phyloP scores from a whole-genome alignment of 805 yeast genomes.

The Candida nitratophila region DNA sequence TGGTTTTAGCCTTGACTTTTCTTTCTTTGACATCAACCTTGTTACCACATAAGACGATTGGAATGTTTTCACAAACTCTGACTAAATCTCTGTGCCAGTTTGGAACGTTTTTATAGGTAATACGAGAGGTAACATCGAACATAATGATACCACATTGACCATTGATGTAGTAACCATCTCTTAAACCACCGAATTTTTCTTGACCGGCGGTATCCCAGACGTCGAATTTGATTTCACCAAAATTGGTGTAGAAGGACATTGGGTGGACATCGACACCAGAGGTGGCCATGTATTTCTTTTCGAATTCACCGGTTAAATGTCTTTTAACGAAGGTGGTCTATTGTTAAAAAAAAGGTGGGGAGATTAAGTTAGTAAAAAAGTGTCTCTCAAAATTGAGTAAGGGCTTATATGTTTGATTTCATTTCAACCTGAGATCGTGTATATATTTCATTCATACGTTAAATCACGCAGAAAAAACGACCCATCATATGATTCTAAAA shows the following conservation, averaged over 20 bases:
- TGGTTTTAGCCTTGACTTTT: constrained; percentile 99
- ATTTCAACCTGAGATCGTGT: too few species aligned
- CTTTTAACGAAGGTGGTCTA: constrained; percentile 98
- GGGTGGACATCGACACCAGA: constrained; percentile 99
- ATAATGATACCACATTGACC: constrained; percentile 99
- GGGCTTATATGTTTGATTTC: too few species aligned
- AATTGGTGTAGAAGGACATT: constrained; percentile 95
- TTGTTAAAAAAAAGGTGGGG: background rate
- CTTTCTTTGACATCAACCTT: constrained; percentile 99
- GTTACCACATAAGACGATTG: constrained; percentile 98
- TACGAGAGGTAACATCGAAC: constrained; percentile 99
- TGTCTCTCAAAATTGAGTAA: too few species aligned
- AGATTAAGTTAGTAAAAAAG: background rate
- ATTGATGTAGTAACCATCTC: constrained; percentile 99
- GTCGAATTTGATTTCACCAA: constrained; percentile 97
- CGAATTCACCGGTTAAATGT: constrained; percentile 99
- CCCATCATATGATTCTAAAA: too few species aligned
- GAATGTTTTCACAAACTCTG: constrained; percentile 99
- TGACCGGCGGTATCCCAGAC: constrained; percentile 99
- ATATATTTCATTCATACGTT: too few species aligned
- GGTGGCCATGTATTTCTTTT: constrained; percentile 97
- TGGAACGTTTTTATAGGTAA: constrained; percentile 99
- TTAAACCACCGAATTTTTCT: constrained; percentile 98
- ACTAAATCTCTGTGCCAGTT: constrained; percentile 99
- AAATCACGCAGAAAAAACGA: too few species aligned